Conservation (phyloP, 768 basidiomycete genomes). For the Cystofilobasidium macerans region DNA sequence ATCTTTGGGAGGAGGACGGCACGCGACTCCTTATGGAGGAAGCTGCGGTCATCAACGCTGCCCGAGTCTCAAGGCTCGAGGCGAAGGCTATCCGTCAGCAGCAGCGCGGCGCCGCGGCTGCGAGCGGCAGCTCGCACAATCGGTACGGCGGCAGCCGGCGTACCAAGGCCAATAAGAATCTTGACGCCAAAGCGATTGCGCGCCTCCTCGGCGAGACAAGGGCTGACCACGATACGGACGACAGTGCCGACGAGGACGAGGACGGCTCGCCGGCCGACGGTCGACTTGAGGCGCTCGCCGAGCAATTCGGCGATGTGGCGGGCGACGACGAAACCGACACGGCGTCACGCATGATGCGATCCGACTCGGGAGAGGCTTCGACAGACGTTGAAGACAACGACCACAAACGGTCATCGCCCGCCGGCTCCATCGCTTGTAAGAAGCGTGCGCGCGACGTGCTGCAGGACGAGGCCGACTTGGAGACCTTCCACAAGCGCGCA, state of each 20-base stretch:
- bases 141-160: neutral
- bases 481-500: neutral
- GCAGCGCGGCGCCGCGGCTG: conserved; percentile 2
- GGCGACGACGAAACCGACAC: neutral
- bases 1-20: conserved; percentile 21
- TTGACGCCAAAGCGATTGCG: neutral
- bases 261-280: neutral
- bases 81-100: neutral
- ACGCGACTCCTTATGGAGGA: too few relatives aligned
- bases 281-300: neutral
- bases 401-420: neutral
- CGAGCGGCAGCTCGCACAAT: conserved; percentile 6
- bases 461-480: neutral
- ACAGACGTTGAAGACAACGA: too few relatives aligned
- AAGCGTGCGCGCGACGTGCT: neutral
- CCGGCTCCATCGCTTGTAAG: neutral
- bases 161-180: neutral
- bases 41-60: too few relatives aligned
- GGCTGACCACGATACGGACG: neutral
- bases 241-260: neutral
- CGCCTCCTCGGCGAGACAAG: neutral
- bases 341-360: neutral
- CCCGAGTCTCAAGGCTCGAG: too few relatives aligned
- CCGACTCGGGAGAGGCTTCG: too few relatives aligned
- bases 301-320: neutral